Conservation (phyloP, 75 land plant species). For the Pinus tabuliformis region DNA sequence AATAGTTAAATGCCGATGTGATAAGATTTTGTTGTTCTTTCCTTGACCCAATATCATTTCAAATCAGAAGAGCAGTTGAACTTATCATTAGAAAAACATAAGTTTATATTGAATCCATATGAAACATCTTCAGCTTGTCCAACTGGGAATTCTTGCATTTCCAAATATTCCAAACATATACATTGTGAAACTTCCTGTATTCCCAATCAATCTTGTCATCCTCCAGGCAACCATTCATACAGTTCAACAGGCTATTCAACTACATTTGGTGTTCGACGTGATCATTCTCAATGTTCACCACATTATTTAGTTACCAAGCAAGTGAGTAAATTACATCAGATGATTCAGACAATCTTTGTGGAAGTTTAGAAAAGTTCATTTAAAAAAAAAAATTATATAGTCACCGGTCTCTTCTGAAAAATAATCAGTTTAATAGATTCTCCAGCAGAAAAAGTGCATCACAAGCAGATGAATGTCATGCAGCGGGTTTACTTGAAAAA, state of each 20-base stretch:
- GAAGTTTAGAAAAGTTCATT: not conserved
- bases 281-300: not conserved
- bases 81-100: too few relatives aligned
- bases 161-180: not conserved
- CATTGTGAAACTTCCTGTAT: not conserved
- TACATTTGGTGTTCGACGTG: not conserved
- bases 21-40: too few relatives aligned
- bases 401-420: not conserved
- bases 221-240: not conserved
- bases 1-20: too few relatives aligned
- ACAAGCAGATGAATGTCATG: not conserved
- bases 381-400: not conserved
- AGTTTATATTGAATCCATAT: not conserved
- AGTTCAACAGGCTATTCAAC: not conserved
- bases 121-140: not conserved
- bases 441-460: not conserved
- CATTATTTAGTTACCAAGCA: too few relatives aligned
- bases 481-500: not conserved
- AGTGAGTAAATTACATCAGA: too few relatives aligned
- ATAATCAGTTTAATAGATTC: not conserved
- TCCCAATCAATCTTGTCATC: not conserved
- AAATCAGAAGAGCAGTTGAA: too few relatives aligned
- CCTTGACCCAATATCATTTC: too few relatives aligned
- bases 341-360: too few relatives aligned
- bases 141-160: not conserved